Conservation (phyloP, 2,329 filamentous ascomycete genomes). For the Colletotrichum orbiculare region DNA sequence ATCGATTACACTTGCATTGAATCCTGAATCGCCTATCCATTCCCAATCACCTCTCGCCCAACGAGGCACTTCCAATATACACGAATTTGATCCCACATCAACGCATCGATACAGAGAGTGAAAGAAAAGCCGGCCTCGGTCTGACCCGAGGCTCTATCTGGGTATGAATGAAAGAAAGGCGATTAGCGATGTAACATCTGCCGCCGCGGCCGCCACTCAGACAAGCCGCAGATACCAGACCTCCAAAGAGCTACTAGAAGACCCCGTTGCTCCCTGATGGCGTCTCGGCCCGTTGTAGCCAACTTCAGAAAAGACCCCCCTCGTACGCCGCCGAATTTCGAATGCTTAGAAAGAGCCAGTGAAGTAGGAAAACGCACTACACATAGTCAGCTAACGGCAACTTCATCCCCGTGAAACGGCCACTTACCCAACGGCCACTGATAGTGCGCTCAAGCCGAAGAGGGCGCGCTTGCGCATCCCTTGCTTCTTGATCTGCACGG, state of each 20-base stretch:
- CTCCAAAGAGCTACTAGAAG: slow-evolving; percentile 13
- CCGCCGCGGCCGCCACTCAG: slow-evolving; percentile 24
- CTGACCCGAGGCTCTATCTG: slow-evolving; percentile 31
- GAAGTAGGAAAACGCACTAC: slow-evolving; percentile 61
- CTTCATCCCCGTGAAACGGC: not conserved
- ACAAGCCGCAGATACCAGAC: not conserved
- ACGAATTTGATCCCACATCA: slow-evolving; percentile 33
- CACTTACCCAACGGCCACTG: slow-evolving; percentile 83
- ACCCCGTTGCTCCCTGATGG: slow-evolving; percentile 13
- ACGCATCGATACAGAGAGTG: slow-evolving; percentile 25
- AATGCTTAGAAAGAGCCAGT: slow-evolving; percentile 59
- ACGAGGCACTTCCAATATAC: slow-evolving; percentile 30
- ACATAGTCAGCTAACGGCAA: slow-evolving; percentile 30
- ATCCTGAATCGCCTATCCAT: slow-evolving; percentile 20
- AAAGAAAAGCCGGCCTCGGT: slow-evolving; percentile 36
- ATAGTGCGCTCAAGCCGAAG: slow-evolving; percentile 81
- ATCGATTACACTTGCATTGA: slow-evolving; percentile 27
- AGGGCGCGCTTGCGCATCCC: slow-evolving; percentile 87
- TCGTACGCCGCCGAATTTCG: not conserved
- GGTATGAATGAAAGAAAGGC: slow-evolving; percentile 38
- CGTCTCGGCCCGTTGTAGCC: too few species aligned
- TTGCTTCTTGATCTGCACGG: slow-evolving; percentile 82
- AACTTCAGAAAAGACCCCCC: too few species aligned
- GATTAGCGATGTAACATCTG: slow-evolving; percentile 30
- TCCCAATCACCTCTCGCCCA: slow-evolving; percentile 7